Base-by-base conservation (phyloP, 78 protist genomes). In the Blattamonas nauphoetae region DNA sequence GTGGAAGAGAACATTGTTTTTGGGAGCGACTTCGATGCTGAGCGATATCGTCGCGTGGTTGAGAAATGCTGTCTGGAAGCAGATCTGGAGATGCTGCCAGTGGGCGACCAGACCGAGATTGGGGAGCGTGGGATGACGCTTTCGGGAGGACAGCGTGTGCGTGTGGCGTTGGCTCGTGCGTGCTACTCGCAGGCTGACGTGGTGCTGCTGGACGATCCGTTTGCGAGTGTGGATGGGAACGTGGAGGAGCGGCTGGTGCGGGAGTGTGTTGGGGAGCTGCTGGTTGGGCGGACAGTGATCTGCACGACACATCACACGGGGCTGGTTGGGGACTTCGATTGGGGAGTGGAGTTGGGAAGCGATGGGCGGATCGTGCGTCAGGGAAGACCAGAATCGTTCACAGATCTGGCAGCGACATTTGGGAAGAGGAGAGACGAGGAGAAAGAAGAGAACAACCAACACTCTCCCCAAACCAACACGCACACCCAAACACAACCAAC, bases 111-210 rank as follows among this genome's bases (percentile, higher is more conserved):
- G 63, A 88, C 90, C 33, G 29, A 0, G 34, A 84, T 89, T 33
- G 91, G 91, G 33, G 91, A 89, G 85, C 29, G 41, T 21, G 91
- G 90, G 29, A 63, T 88, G 36, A 84, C 38, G 36, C 81, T 89
- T n/a, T 80, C 87, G 2, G 91, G 91, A 11, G 91, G 91, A 32
- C 91, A 89, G 85, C 2, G n/a, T n/a, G 86, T 88, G 64, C 71
- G 91, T n/a, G 81, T 90, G 38, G 87, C 88, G 46, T 42, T 90
- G 41, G 92, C 92, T 1, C 85, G 92, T 71, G 87, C 34, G 45
- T 42, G 44, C 81, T 87, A 87, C 77, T 77, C 89, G 85, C n/a
- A 63, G 77, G 45, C 84, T 4, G 44, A 87, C 5, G 63, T 87
- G 44, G 43, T 87, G 4, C 77, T 82, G 3, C 85, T 80, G 41